Evolutionary conservation across 306 rosid genomes (phyloP).

Genomic region (Trichosanthes truncata): DNA sequence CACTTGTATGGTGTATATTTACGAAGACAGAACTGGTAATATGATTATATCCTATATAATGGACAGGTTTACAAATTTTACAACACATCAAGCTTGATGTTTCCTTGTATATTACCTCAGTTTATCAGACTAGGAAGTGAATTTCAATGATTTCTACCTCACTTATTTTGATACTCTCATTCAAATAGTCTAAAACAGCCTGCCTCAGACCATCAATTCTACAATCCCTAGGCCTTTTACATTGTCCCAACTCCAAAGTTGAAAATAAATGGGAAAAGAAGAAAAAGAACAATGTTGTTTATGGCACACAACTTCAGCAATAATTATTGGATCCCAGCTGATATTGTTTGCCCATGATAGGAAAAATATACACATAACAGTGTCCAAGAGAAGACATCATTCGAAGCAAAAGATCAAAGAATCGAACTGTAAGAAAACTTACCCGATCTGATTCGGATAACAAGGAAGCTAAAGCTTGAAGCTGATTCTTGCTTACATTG

Average conservation of each 20-base stretch:
- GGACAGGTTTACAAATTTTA: not conserved
- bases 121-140: not conserved
- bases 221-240: not conserved
- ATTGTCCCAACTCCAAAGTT: not conserved
- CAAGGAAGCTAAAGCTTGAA: slow-evolving; percentile 49
- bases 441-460: slow-evolving; percentile 87
- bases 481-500: slow-evolving; percentile 63
- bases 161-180: not conserved
- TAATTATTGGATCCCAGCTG: not conserved
- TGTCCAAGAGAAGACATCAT: not conserved
- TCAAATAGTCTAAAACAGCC: not conserved
- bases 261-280: not conserved
- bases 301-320: slow-evolving; percentile 5
- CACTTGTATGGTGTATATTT: not conserved
- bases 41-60: not conserved
- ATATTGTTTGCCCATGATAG: not conserved
- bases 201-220: not conserved
- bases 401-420: not conserved
- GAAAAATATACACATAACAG: not conserved
- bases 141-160: not conserved
- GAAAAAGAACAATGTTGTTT: slow-evolving; percentile 5
- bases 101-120: not conserved
- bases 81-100: not conserved
- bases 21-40: not conserved
- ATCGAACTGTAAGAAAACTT: slow-evolving; percentile 6